Percentiles rank a stretch among this genome's conserved stretches.
Evolutionary conservation across 805 yeast genomes (phyloP).

Genomic region (Pichia membranifaciens): DNA sequence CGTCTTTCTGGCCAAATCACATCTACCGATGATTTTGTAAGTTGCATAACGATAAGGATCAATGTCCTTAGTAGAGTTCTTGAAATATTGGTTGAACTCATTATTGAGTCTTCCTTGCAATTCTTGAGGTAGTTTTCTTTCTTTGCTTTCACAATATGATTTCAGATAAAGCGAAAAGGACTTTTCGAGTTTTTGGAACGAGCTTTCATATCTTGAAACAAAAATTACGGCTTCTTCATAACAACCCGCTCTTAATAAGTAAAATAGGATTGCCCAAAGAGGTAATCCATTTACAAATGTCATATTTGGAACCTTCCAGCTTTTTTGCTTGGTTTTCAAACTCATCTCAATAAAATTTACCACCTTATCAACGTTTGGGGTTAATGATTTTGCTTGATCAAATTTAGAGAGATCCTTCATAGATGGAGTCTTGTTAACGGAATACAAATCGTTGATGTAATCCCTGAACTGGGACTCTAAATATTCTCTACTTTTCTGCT

Average conservation of each 20-base stretch:
- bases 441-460: slow-evolving; percentile 61
- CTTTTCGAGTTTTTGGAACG: slow-evolving; percentile 79
- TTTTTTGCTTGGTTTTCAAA: slow-evolving; percentile 33
- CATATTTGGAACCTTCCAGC: slow-evolving; percentile 49
- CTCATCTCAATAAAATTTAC: slow-evolving; percentile 51
- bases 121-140: slow-evolving; percentile 55
- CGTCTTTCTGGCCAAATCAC: slow-evolving; percentile 62
- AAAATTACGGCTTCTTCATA: slow-evolving; percentile 70
- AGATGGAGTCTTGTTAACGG: slow-evolving; percentile 29
- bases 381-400: slow-evolving; percentile 23
- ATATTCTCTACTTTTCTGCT: slow-evolving; percentile 49
- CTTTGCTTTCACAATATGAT: slow-evolving; percentile 54
- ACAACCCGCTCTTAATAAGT: slow-evolving; percentile 79
- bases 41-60: slow-evolving; percentile 91
- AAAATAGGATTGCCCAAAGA: slow-evolving; percentile 90
- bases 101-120: slow-evolving; percentile 62
- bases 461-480: slow-evolving; percentile 75
- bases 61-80: slow-evolving; percentile 51
- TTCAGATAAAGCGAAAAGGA: slow-evolving; percentile 75
- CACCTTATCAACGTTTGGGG: slow-evolving; percentile 60
- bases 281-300: slow-evolving; percentile 77
- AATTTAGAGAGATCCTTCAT: background rate
- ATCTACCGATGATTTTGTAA: slow-evolving; percentile 88
- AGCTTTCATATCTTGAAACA: slow-evolving; percentile 54
- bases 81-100: slow-evolving; percentile 82